Conservation (phyloP, 2,329 filamentous ascomycete genomes). For the Blastomyces silverae region DNA sequence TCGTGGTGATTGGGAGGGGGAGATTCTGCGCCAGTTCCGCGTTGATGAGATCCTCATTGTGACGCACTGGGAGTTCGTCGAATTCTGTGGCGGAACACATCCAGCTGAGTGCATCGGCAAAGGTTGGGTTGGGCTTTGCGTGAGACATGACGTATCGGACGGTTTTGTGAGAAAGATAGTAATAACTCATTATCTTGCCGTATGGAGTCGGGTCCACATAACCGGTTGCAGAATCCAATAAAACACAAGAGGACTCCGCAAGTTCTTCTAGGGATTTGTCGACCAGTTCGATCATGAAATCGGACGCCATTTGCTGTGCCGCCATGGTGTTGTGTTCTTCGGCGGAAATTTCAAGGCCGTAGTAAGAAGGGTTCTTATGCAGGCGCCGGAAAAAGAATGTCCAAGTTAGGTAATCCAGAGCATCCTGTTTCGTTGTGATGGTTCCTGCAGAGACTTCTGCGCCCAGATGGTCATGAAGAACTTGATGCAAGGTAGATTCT, state of each 20-base stretch:
- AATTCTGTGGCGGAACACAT: slow-evolving; percentile 93
- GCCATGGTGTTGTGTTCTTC: slow-evolving; percentile 84
- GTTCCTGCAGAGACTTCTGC: slow-evolving; percentile 93
- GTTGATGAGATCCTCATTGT: slow-evolving; percentile 98
- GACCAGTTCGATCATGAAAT: slow-evolving; percentile 91
- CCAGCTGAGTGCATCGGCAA: slow-evolving; percentile 80
- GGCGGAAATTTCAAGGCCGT: slow-evolving; percentile 85
- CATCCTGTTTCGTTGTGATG: slow-evolving; percentile 89
- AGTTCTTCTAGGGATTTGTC: slow-evolving; percentile 78
- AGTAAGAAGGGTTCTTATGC: slow-evolving; percentile 98
- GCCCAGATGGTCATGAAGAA: slow-evolving; percentile 91
- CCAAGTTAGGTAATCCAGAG: slow-evolving; percentile 95
- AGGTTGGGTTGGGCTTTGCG: slow-evolving; percentile 66
- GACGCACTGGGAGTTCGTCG: slow-evolving; percentile 91
- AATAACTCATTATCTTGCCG: slow-evolving; percentile 99
- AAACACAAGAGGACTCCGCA: slow-evolving; percentile 74
- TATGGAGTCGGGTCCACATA: slow-evolving; percentile 84
- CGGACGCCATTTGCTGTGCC: slow-evolving; percentile 81
- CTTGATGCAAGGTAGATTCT: slow-evolving; percentile 91
- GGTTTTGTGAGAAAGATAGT: slow-evolving; percentile 93
- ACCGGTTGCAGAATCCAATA: slow-evolving; percentile 69
- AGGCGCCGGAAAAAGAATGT: slow-evolving; percentile 97
- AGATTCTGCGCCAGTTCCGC: slow-evolving; percentile 77
- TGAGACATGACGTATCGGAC: slow-evolving; percentile 75
- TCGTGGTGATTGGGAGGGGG: slow-evolving; percentile 57